These are phyloP conservation scores for Pseudogymnoascus sp. DNA, from an alignment of 2,329 filamentous ascomycete species.

Conservation along the genomic window DNA sequence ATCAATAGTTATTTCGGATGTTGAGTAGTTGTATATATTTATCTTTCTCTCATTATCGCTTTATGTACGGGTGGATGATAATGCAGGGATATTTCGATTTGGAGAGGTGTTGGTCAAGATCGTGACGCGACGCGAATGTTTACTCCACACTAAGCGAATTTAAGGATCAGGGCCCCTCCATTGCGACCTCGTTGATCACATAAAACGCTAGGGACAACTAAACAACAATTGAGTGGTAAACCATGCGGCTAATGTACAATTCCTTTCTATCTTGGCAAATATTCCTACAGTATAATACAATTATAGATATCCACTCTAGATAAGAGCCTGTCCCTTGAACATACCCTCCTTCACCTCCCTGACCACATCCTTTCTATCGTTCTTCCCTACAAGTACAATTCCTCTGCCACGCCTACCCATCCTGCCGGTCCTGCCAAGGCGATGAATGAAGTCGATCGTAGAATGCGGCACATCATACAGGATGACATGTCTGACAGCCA, in stretches of 20 bases:
- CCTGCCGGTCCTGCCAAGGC: slow-evolving; percentile 80
- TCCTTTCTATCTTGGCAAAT: not conserved
- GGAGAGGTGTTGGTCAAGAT: not conserved
- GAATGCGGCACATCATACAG: slow-evolving; percentile 97
- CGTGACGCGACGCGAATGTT: slow-evolving; percentile 11
- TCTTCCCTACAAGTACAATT: slow-evolving; percentile 81
- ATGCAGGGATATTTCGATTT: slow-evolving; percentile 3
- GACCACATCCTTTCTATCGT: slow-evolving; percentile 84
- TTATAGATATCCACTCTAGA: slow-evolving; percentile 38
- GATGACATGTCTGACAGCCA: slow-evolving; percentile 84
- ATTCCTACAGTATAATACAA: slow-evolving; percentile 6
- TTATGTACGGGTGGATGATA: not conserved
- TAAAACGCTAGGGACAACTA: not conserved
- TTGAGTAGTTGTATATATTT: slow-evolving; percentile 7
- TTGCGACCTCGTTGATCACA: not conserved
- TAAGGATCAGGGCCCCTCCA: not conserved
- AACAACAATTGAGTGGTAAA: not conserved
- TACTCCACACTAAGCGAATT: slow-evolving; percentile 7
- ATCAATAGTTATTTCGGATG: not conserved
- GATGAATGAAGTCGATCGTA: slow-evolving; percentile 96
- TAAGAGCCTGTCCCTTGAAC: slow-evolving; percentile 73
- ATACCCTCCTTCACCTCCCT: slow-evolving; percentile 85
- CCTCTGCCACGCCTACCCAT: slow-evolving; percentile 88
- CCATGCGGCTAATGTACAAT: not conserved
- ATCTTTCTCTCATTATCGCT: not conserved